Evolutionary conservation across 495 filamentous ascomycete species (phyloP).

Genomic region (Parachaetomium inaequale): DNA sequence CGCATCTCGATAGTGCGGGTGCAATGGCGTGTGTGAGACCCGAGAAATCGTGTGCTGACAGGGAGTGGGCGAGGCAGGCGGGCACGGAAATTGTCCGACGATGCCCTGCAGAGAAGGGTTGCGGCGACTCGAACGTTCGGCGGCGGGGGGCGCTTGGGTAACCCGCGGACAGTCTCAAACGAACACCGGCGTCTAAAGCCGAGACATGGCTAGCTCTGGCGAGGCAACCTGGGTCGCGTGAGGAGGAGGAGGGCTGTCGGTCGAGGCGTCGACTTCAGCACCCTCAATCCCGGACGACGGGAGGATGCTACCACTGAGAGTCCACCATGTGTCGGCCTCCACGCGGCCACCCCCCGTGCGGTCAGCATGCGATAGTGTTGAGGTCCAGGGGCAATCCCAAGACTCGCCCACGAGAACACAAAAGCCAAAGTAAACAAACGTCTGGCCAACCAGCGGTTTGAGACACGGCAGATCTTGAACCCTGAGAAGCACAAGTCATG

Average conservation of each 20-base stretch:
- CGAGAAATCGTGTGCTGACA: background rate
- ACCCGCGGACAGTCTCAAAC: background rate
- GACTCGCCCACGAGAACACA: background rate
- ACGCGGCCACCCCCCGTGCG: background rate
- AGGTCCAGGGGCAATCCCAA: background rate
- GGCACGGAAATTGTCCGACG: constrained; percentile 8
- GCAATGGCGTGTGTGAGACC: constrained; percentile 4
- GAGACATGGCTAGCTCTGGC: constrained; percentile 1
- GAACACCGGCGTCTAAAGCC: constrained; percentile 1
- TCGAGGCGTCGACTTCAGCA: background rate
- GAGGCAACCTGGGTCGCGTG: background rate
- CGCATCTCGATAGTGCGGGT: constrained; percentile 15
- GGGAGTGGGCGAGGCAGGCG: background rate
- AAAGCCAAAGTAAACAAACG: constrained; percentile 8
- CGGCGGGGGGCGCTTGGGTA: background rate
- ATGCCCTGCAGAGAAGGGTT: constrained; percentile 5
- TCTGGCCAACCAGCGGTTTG: background rate
- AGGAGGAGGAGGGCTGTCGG: background rate
- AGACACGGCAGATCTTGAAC: constrained; percentile 4
- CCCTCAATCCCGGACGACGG: background rate
- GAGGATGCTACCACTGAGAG: background rate
- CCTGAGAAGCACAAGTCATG: constrained; percentile 3
- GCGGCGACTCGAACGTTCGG: constrained; percentile 5
- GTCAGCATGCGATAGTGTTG: background rate
- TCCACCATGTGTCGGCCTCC: background rate